phyloP scores from a whole-genome alignment of 148 eudicot species.

The Hydrangea macrophylla region DNA sequence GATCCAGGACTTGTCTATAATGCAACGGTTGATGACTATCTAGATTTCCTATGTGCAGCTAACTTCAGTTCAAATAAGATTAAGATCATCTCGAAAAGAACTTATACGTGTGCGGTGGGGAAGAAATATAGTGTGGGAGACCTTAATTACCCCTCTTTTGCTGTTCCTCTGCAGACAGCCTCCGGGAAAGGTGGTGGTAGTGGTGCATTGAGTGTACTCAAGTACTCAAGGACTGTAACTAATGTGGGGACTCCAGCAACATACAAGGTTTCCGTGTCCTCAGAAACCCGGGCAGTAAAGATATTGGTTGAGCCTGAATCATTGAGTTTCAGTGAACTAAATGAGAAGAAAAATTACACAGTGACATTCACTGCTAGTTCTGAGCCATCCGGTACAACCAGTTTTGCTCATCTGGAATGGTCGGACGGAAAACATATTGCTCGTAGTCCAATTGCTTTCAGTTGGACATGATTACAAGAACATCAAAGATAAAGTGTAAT shows the following conservation, averaged over 20 bases:
- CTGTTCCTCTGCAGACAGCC: conserved; percentile 56
- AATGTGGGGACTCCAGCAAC: conserved; percentile 73
- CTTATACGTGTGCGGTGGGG: conserved; percentile 34
- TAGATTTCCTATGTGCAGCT: conserved; percentile 74
- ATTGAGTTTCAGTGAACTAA: conserved; percentile 42
- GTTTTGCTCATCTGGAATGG: conserved; percentile 72
- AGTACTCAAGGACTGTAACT: conserved; percentile 66
- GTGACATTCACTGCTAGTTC: conserved; percentile 65
- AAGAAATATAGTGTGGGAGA: conserved; percentile 51
- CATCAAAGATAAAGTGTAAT: background rate
- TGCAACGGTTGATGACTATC: conserved; percentile 46
- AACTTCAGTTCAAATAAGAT: conserved; percentile 52
- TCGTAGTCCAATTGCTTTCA: conserved; percentile 69
- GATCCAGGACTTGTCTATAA: conserved; percentile 88
- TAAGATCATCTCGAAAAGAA: conserved; percentile 33
- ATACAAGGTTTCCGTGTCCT: conserved; percentile 58
- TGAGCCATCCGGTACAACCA: conserved; percentile 72
- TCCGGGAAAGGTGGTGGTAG: conserved; percentile 44
- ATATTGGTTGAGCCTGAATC: conserved; percentile 62
- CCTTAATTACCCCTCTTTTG: conserved; percentile 77
- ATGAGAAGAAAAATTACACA: conserved; percentile 67
- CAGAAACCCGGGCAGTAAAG: conserved; percentile 46
- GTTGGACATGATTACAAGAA: conserved; percentile 54
- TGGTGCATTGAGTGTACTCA: conserved; percentile 34
- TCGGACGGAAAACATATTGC: conserved; percentile 68